Evolutionary conservation across 257 asterid genomes (phyloP), one percentile per base, ranked within the genome.

Genomic region (Thymus mandschuricus): DNA sequence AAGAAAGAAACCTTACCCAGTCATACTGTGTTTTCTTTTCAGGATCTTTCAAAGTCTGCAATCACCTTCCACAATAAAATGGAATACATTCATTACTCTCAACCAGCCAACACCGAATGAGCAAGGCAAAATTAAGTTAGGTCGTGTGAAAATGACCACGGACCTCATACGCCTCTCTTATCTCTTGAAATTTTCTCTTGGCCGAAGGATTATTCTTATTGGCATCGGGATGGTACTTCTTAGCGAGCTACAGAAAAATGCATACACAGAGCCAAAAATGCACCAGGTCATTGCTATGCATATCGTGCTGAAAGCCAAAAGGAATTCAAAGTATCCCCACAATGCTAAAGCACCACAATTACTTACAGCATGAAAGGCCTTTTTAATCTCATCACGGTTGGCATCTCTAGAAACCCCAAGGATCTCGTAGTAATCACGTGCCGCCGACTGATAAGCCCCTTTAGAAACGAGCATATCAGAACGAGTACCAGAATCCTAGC

Each of bases 151-250:
- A 59, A 76, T 41, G 68, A 79, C 72, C 27, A 40, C 85, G 68
- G 79, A 94, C 98, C 97, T 94, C 98, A 70, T 89, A 94, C 6
- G 98, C 98, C 64, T 91, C 96, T 85, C 97, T 87, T 75, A 91
- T 91, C 89, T 91, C 96, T 83, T 87, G 98, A 84, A 94, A 94
- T 78, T 84, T 91, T 76, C 86, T 87, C 88, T 87, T 91, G 12
- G 97, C 92, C 30, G 92, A 83, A 59, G 96, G 91, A 75, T 81
- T 94, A 71, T 82, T 86, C 88, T 75, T 94, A 80, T 91, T 91
- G 55, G 97, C 92, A 84, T 94, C 98, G 60, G 98, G 98, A 73
- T 94, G 98, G 78, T 82, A 85, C 88, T 91, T 89, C 83, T 91
- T 94, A 6, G 96, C 98, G 69, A 94, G 97, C 98, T 94, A 78